A percentile compares a stretch with the other conserved stretches of the same genome.
Evolutionary conservation across 441 rosid genomes (phyloP).

Genomic region (Dalechampia spathulata): DNA sequence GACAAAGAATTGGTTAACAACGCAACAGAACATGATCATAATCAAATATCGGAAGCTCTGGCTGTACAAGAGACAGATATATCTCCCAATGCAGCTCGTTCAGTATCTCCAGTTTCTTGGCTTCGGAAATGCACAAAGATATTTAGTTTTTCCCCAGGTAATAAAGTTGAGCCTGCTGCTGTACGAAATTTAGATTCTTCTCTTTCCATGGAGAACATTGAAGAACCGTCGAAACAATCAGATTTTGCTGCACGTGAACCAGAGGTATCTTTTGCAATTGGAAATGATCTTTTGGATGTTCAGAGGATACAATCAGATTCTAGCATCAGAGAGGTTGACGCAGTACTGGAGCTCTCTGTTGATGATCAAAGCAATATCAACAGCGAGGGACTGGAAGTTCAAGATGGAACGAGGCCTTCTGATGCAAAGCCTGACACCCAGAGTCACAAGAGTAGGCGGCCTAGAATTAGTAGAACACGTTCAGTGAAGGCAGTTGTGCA

Average conservation of each 20-base stretch:
- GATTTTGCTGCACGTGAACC: conserved; percentile 26
- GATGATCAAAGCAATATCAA: conserved; percentile 38
- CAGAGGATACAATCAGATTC: conserved; percentile 39
- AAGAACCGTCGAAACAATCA: conserved; percentile 33
- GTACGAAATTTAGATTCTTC: conserved; percentile 24
- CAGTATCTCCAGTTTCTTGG: conserved; percentile 63
- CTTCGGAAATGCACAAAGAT: conserved; percentile 79
- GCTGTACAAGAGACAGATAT: conserved; percentile 24
- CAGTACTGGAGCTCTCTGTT: conserved; percentile 29
- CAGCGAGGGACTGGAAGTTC: conserved; percentile 25
- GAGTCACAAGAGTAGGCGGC: conserved; percentile 41
- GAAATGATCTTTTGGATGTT: conserved; percentile 33
- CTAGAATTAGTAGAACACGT: conserved; percentile 53
- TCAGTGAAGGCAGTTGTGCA: conserved; percentile 73
- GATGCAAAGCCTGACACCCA: conserved; percentile 34
- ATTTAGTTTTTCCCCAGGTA: conserved; percentile 66
- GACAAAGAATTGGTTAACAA: conserved; percentile 32
- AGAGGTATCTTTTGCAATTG: conserved; percentile 42
- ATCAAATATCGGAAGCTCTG: conserved; percentile 17
- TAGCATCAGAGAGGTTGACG: conserved; percentile 37
- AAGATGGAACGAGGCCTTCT: conserved; percentile 47
- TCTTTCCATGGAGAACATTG: conserved; percentile 19
- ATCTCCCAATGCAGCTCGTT: conserved; percentile 29
- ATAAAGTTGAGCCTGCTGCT: conserved; percentile 35
- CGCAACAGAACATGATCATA: conserved; percentile 20